Percentiles rank a stretch among this genome's conserved stretches.
phyloP scores from a whole-genome alignment of 257 asterid species.

The Ajuga chamaepitys region DNA sequence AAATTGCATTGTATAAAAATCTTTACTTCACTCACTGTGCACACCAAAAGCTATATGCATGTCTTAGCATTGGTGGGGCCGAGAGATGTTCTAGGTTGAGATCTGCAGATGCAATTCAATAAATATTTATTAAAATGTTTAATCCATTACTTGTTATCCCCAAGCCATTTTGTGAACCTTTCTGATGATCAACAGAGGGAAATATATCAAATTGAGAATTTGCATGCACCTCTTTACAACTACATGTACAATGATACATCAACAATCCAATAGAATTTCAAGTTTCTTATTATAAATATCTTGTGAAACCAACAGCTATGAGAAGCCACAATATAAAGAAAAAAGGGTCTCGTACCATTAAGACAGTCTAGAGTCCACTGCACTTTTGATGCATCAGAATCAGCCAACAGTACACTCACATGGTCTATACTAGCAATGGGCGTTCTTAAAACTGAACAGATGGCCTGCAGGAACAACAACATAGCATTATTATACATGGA shows the following conservation, averaged over 20 bases:
- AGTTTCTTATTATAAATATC: neutral
- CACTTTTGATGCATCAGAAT: slow-evolving; percentile 81
- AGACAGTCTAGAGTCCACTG: slow-evolving; percentile 84
- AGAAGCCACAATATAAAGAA: neutral
- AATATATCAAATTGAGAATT: neutral
- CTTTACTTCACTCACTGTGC: neutral
- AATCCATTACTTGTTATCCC: neutral
- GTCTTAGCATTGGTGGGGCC: neutral
- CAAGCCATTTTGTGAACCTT: neutral
- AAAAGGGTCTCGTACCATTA: slow-evolving; percentile 43
- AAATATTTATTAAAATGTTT: neutral
- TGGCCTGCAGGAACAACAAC: slow-evolving; percentile 48
- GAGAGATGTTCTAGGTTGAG: neutral
- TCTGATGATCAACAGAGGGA: neutral
- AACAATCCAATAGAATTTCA: neutral
- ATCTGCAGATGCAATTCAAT: neutral
- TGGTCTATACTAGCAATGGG: slow-evolving; percentile 72
- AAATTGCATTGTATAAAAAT: neutral
- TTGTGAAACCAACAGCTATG: neutral
- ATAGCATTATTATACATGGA: neutral
- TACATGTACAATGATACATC: neutral
- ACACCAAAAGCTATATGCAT: neutral
- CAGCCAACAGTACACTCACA: slow-evolving; percentile 55
- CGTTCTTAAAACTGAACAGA: slow-evolving; percentile 85
- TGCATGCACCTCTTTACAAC: neutral